Evolutionary conservation across 306 rosid genomes (phyloP), one percentile per base, ranked within the genome.

Genomic region (Sophora flavescens): DNA sequence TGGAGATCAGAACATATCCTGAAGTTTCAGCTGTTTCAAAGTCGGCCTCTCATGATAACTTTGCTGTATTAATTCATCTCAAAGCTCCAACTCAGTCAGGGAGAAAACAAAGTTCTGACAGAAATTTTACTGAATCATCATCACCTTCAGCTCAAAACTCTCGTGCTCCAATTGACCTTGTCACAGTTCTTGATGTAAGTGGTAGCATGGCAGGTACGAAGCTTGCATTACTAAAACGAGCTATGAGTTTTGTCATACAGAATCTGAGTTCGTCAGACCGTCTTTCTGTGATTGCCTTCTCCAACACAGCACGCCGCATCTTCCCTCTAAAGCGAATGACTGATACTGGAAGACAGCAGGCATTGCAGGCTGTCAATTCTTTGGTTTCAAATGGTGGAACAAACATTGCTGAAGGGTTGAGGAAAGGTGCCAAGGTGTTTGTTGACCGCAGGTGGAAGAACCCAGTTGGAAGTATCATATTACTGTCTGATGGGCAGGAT

Each of bases 141-240:
- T 63, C 78, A 32, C 61, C 78, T 30, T 51, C 30, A 68, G 75
- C 28, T 83, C 83, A 76, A 70, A 75, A 77, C 68, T 77, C 88
- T 38, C 87, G 96, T 74, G 94, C 92, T 78, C 88, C 97, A 10
- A 73, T 95, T 41, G 99, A 95, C 70, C 97, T 95, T 57, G 97
- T 95, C 50, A 92, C 99, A 0, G 93, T 95, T 78, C 97, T 95
- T 73, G 99, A 95, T 83, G 85, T 95, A 52, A 95, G 99, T 78
- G 95, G 96, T 17, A 94, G 98, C 97, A 94, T 94, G 98, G 87
- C 91, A 58, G 98, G 98, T 50, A 86, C 98, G 42, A 94, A 94
- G 88, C 90, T 94, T 38, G 91, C 89, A 42, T 86, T 94, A 80
- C 80, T 94, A 38, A 94, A 94, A 72, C 93, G 81, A 77, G 98